Base-by-base conservation (phyloP, 495 filamentous ascomycete species). In the Tricharina praecox region DNA sequence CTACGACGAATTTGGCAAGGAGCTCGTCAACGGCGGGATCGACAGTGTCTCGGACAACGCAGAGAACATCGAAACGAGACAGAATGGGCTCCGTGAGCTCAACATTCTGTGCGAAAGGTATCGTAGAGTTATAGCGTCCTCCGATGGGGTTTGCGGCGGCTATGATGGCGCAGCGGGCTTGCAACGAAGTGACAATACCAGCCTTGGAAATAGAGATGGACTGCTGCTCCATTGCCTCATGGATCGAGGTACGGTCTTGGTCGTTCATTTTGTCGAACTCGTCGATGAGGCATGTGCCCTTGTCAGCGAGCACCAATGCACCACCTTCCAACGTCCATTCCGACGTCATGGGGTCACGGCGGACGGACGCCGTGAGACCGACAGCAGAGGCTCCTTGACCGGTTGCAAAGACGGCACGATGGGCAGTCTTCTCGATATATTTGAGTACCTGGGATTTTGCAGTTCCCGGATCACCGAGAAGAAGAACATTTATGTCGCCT, bases 211-310 rank as follows among this genome's bases (percentile, higher is more conserved):
- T 96, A 45, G 92, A 99, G 54, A 99, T 99, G n/a, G 92, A 96
- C 62, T 99, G 92, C 64, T 99, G 92, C 64, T 99, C 92, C 92
- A 99, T 99, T 49, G 92, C 92, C 70, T 99, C 92, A 72, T 99
- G 92, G 62, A 99, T 99, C 19, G 83, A 92, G 0, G 92, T 99
- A 35, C 90, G 64, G 63, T 99, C 92, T 56, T 96, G 85, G 62
- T 99, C 92, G 66, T 99, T 99, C 92, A 99, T 99, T 72, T 99
- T 99, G 73, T 99, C 92, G 64, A 99, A 99, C 64, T 99, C 92
- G 62, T 99, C 92, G 55, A 99, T 99, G 24, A 99, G 70, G 61
- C 92, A 99, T 28, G 84, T 92, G 35, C 92, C 92, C 49, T 82
- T 79, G 64, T 99, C 92, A 21, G 92, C 92, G 28, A 99, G 73